Evolutionary conservation across 108 stramenopile genomes (phyloP).

Genomic region (Fragilariopsis cylindrus): DNA sequence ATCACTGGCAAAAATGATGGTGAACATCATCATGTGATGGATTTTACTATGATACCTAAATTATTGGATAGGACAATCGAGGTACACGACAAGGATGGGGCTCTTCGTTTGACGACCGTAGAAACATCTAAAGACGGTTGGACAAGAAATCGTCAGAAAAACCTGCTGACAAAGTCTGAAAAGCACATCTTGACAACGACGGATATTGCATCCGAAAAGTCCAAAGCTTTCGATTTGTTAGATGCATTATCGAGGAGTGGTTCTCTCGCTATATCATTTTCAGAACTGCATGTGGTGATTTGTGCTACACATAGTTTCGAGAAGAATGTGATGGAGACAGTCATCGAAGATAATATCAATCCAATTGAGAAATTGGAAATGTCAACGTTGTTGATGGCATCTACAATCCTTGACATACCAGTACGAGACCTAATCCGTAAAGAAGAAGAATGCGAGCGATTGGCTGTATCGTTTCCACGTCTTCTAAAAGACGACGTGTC

Average conservation of each 20-base stretch:
- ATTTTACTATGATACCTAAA: constrained; percentile 72
- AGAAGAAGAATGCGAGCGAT: constrained; percentile 5
- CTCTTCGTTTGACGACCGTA: constrained; percentile 71
- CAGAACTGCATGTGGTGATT: constrained; percentile 86
- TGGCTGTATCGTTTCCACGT: constrained; percentile 20
- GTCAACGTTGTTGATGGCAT: constrained; percentile 72
- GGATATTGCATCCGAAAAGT: constrained; percentile 49
- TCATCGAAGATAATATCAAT: constrained; percentile 84
- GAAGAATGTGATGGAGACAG: constrained; percentile 70
- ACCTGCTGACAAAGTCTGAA: constrained; percentile 38
- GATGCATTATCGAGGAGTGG: constrained; percentile 86
- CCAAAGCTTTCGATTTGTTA: constrained; percentile 85
- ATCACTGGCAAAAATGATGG: background rate
- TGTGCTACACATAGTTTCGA: constrained; percentile 87
- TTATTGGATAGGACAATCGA: constrained; percentile 64
- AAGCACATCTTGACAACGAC: constrained; percentile 14
- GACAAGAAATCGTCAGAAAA: constrained; percentile 55
- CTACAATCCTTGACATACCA: constrained; percentile 48
- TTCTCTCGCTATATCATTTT: constrained; percentile 59
- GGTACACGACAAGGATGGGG: constrained; percentile 38
- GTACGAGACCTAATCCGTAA: constrained; percentile 13
- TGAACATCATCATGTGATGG: constrained; percentile 5
- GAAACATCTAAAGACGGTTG: constrained; percentile 45
- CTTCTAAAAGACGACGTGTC: constrained; percentile 8
- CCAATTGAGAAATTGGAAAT: constrained; percentile 86